A percentile compares a stretch with the other conserved stretches of the same genome.
These are phyloP conservation scores for Acer saccharum DNA, from an alignment of 345 rosid genomes.

Conservation along the genomic window DNA sequence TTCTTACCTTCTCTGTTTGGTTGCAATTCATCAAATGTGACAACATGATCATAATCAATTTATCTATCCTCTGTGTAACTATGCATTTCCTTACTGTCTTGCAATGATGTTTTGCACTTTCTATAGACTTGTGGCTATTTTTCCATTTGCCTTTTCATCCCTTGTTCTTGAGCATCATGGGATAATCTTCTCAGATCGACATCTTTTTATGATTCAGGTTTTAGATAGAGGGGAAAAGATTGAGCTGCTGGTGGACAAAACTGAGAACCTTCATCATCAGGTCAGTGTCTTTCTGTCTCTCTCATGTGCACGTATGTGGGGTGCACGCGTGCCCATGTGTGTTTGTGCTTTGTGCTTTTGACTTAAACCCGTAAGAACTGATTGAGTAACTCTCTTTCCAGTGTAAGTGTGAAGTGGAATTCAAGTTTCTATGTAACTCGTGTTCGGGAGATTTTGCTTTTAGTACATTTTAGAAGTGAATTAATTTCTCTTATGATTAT, in stretches of 20 bases:
- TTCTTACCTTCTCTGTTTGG: too few species aligned
- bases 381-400: not conserved
- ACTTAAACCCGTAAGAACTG: not conserved
- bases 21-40: too few species aligned
- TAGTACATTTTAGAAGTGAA: too few species aligned
- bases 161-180: not conserved
- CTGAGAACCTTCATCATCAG: constrained; percentile 46
- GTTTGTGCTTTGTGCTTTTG: not conserved
- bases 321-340: too few species aligned
- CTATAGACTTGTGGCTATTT: not conserved
- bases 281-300: constrained; percentile 23
- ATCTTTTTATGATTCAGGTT: constrained; percentile 25
- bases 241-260: constrained; percentile 48
- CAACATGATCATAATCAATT: not conserved
- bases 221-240: constrained; percentile 51
- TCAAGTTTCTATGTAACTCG: not conserved
- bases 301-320: not conserved
- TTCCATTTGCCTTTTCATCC: not conserved
- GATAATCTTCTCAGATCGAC: not conserved
- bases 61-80: not conserved
- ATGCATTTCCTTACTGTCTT: not conserved
- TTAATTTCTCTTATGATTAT: not conserved
- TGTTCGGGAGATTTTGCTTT: not conserved
- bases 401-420: not conserved
- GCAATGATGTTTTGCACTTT: not conserved